Conservation (phyloP, 345 rosid species). For the Cardiospermum halicacabum region DNA sequence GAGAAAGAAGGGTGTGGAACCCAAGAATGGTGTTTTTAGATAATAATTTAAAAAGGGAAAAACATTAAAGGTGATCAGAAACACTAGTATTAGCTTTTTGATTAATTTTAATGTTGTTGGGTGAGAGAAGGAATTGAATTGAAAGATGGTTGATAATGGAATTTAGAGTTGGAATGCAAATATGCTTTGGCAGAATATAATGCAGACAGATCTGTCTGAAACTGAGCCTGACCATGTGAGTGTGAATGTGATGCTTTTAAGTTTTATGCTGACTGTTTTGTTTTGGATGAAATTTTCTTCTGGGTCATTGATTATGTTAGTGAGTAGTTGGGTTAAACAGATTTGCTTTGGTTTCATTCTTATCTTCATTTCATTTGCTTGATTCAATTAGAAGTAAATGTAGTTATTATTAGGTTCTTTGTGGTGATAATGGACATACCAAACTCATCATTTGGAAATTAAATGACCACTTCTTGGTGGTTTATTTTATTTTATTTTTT, state of each 20-base stretch:
- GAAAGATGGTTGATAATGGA: not conserved
- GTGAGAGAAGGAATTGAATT: not conserved
- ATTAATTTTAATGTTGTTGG: not conserved
- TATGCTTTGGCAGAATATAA: not conserved
- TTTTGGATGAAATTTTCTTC: not conserved
- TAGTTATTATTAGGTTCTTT: too few relatives aligned
- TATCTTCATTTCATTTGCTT: too few relatives aligned
- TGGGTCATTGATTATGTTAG: too few relatives aligned
- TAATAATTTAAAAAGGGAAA: not conserved
- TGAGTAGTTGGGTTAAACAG: not conserved
- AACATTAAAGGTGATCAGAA: not conserved
- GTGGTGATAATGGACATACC: too few relatives aligned
- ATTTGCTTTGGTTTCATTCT: too few relatives aligned
- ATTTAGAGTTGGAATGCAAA: not conserved
- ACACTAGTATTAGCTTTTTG: not conserved
- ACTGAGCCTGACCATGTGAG: conserved; percentile 25
- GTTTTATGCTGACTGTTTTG: not conserved
- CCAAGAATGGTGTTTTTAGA: conserved; percentile 21
- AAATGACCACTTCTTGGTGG: too few relatives aligned
- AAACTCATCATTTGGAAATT: too few relatives aligned
- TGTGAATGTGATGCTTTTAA: conserved; percentile 12
- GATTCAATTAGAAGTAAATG: too few relatives aligned
- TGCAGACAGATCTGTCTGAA: not conserved
- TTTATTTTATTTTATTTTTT: too few relatives aligned
- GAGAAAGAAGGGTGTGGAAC: conserved; percentile 25